Evolutionary conservation across 75 land plant genomes (phyloP), one percentile per base, ranked within the genome.

Genomic region (Chamaecyparis obtusa): DNA sequence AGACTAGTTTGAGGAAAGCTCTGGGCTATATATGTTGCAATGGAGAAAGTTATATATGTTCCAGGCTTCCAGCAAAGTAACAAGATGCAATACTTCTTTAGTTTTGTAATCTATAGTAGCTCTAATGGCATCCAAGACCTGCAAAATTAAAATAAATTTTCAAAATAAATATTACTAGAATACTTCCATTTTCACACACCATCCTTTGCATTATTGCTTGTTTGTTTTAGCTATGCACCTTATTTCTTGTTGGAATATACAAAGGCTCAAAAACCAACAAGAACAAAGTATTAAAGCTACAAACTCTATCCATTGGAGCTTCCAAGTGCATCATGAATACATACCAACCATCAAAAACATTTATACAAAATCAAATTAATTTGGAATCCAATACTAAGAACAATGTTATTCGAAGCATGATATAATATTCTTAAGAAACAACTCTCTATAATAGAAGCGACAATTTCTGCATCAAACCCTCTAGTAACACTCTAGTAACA

Each of bases 381-480:
- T 33, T 83, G 51, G 56, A 44, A 9, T 82, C 37, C 17, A 49
- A 51, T 41, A 43, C 5, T 55, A 49, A 39, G 27, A 46, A 30
- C 41, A 19, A 32, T 80, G 2, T 21, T 3, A 30, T 71, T 19
- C 32, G n/a, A 55, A 88, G 54, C 30, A 74, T 30, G 60, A 41
- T 11, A 49, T 60, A 86, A 43, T 91, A 96, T 99, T 89, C 97
- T 90, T 55, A 98, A 84, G 87, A 98, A 98, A 90, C 99, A 98
- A 39, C 97, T 91, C 87, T 98, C 99, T 43, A 87, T 90, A 85
- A 98, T 97, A 21, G 97, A 93, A 41, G 99, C 96, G 84, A 96
- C 91, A 30, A 98, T 97, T 87, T 98, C 99, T 83, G 96, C 99
- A 76, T 99, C 99, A 91, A 98, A 98, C 35, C 99, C n/a, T n/a